Evolutionary conservation across 331 rosid species (phyloP), one percentile per base, ranked within the genome.

Genomic region (Arachis monticola): DNA sequence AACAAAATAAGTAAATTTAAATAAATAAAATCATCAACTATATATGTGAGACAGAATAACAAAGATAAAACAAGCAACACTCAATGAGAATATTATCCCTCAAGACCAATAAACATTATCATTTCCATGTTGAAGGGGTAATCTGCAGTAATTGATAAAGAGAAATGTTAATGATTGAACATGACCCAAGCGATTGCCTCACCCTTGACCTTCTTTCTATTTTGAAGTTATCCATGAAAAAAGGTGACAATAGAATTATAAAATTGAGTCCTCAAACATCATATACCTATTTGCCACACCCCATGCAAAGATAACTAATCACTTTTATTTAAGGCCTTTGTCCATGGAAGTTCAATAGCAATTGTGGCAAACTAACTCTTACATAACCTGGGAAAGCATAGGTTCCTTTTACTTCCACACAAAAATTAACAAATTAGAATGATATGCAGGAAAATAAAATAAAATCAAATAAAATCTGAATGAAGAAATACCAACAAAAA

Each of bases 311-410:
- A 69, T 52, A 77, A 44, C 51, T 9, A 17, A 14, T 5, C 41
- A 10, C 42, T 44, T n/a, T 14, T 47, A 45, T 71, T 55, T 60
- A 52, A 63, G 14, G 14, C 50, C 53, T 44, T 74, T 67, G 74
- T 22, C 7, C 12, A 2, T 7, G 17, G 42, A 42, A 68, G 60
- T 31, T 42, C 51, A 40, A 79, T 31, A 17, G 55, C 44, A 53
- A 27, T 56, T 53, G 60, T 70, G 56, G 79, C 8, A 60, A 59
- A 72, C 45, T 60, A 76, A 61, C 59, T 64, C 60, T 12, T 60
- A 35, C 4, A 35, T 2, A 35, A 35, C 40, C 40, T 35, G 40
- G 40, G 40, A 2, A 22, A 45, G 59, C 72, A 72, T 12, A 52
- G 32, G 40, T 35, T 55, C 22, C 22, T 10, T 35, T 57, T 17